Conservation (phyloP, 345 rosid genomes). For the Turnera subulata region DNA sequence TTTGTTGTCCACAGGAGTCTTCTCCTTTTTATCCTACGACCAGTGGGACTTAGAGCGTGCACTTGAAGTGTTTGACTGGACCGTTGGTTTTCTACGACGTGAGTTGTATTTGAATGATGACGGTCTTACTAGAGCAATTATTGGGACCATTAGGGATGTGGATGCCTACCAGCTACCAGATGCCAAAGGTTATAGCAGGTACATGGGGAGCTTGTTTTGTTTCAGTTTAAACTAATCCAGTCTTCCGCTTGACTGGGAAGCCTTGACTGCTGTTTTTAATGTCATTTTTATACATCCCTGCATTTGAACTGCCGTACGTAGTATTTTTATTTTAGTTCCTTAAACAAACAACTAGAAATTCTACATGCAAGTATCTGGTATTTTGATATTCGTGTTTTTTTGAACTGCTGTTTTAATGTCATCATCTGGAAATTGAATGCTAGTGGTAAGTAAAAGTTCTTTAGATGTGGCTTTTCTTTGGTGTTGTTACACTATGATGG, state of each 20-base stretch:
- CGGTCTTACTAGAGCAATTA: slow-evolving; percentile 81
- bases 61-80: slow-evolving; percentile 77
- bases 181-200: slow-evolving; percentile 99
- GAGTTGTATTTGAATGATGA: slow-evolving; percentile 78
- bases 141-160: slow-evolving; percentile 92
- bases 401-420: too few relatives aligned
- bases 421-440: too few relatives aligned
- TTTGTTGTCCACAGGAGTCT: slow-evolving; percentile 50
- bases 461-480: neutral
- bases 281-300: too few relatives aligned
- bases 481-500: neutral
- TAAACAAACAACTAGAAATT: too few relatives aligned
- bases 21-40: slow-evolving; percentile 85
- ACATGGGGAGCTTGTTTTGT: slow-evolving; percentile 12
- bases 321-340: too few relatives aligned
- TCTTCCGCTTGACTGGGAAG: neutral
- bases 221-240: neutral
- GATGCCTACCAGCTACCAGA: slow-evolving; percentile 96
- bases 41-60: slow-evolving; percentile 89
- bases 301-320: too few relatives aligned
- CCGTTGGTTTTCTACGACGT: slow-evolving; percentile 79
- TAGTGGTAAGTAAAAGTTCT: neutral
- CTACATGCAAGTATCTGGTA: too few relatives aligned
- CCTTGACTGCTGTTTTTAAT: too few relatives aligned
- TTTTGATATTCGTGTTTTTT: too few relatives aligned